Conservation (phyloP, 2,329 filamentous ascomycete genomes). For the Stenocarpella maydis region DNA sequence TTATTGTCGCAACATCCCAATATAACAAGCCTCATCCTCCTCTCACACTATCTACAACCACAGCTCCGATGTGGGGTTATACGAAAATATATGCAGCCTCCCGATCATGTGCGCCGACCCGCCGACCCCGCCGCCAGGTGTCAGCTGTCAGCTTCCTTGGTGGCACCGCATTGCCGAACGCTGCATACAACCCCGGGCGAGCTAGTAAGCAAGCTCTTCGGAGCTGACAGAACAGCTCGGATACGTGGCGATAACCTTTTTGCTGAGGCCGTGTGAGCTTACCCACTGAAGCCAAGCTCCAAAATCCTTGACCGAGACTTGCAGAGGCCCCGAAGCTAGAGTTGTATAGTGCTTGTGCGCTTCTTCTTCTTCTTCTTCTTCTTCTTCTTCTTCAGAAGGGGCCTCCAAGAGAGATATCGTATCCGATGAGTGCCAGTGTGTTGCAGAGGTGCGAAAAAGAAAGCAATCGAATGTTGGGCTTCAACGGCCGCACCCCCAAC, state of each 20-base stretch:
- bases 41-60: too few relatives aligned
- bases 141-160: slow-evolving; percentile 20
- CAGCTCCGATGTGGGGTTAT: background rate
- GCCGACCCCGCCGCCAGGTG: background rate
- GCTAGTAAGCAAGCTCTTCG: background rate
- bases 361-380: too few relatives aligned
- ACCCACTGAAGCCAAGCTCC: background rate
- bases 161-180: slow-evolving; percentile 4
- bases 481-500: slow-evolving; percentile 15
- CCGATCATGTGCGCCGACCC: slow-evolving; percentile 3
- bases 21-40: too few relatives aligned
- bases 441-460: background rate
- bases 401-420: background rate
- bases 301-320: slow-evolving; percentile 15
- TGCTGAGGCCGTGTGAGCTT: slow-evolving; percentile 21
- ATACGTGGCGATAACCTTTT: background rate
- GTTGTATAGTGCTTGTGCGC: background rate
- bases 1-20: too few relatives aligned
- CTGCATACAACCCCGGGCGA: slow-evolving; percentile 12
- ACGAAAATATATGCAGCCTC: background rate
- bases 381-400: background rate
- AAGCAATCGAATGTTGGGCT: background rate
- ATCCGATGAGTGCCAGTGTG: background rate
- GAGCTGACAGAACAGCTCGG: background rate
- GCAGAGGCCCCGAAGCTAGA: background rate